These are phyloP conservation scores for Alnus rubra DNA, from an alignment of 306 rosid species.

Conservation along the genomic window DNA sequence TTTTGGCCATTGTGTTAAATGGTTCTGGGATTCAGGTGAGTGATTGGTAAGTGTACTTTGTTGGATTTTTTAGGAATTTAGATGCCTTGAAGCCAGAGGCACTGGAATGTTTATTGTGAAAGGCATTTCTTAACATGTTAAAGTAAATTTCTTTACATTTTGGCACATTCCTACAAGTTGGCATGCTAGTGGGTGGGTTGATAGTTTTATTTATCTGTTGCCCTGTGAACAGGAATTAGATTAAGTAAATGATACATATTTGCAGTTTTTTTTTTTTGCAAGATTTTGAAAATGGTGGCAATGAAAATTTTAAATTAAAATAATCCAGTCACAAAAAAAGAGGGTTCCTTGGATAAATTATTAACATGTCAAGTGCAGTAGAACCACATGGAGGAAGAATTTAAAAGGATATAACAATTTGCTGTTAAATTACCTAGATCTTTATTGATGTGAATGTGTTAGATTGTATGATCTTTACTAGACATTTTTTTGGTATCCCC, in stretches of 20 bases:
- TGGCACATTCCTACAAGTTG: neutral
- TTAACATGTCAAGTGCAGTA: too few relatives aligned
- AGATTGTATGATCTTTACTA: neutral
- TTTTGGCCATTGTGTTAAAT: neutral
- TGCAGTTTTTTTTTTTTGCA: neutral
- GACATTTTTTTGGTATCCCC: neutral
- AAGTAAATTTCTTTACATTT: neutral
- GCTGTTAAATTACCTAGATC: neutral
- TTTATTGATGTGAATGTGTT: neutral
- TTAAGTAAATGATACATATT: neutral
- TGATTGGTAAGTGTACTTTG: neutral
- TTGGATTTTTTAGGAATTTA: neutral
- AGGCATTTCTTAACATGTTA: neutral
- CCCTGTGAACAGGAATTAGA: neutral
- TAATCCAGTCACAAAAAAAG: neutral
- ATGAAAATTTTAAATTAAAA: neutral
- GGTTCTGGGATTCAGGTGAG: neutral
- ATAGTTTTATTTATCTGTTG: neutral
- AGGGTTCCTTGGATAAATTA: too few relatives aligned
- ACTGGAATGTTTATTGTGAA: neutral
- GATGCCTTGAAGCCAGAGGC: constrained; percentile 1
- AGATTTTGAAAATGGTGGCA: neutral
- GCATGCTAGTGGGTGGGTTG: neutral
- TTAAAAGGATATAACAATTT: constrained; percentile 1
- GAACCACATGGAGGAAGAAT: neutral